A percentile compares a stretch with the other conserved stretches of the same genome.
Evolutionary conservation across 257 asterid species (phyloP).

Genomic region (Verbena officinalis): DNA sequence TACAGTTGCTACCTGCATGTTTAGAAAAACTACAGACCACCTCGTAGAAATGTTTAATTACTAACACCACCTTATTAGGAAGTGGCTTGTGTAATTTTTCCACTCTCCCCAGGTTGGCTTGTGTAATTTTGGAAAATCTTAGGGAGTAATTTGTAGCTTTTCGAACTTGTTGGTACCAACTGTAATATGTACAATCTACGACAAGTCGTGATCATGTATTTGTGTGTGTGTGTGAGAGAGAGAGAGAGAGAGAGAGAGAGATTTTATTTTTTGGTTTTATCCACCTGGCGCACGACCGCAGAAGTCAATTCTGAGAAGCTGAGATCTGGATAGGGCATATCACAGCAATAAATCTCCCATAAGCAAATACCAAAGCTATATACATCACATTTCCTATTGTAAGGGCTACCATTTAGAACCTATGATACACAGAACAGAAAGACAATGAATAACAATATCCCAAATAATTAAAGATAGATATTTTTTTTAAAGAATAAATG

Average conservation of each 20-base stretch:
- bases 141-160: no score
- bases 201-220: not conserved
- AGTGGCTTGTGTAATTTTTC: no score
- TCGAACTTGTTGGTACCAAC: no score
- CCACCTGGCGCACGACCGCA: slow-evolving; percentile 86
- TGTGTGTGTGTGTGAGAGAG: not conserved
- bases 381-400: slow-evolving; percentile 86
- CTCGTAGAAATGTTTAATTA: no score
- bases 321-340: slow-evolving; percentile 91
- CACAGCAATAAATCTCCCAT: slow-evolving; percentile 95
- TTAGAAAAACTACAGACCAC: no score
- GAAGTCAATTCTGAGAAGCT: slow-evolving; percentile 89
- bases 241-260: no score
- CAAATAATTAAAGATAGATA: not conserved
- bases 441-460: not conserved
- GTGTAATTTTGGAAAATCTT: no score
- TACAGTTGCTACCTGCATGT: no score
- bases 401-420: slow-evolving; percentile 88
- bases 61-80: no score
- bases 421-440: slow-evolving; percentile 23
- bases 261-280: not conserved
- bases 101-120: no score
- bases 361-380: slow-evolving; percentile 91
- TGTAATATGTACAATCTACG: no score
- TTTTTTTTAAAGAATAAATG: not conserved